Base-by-base conservation (phyloP, 1,139 yeast genomes). In the Yamadazyma triangularis region DNA sequence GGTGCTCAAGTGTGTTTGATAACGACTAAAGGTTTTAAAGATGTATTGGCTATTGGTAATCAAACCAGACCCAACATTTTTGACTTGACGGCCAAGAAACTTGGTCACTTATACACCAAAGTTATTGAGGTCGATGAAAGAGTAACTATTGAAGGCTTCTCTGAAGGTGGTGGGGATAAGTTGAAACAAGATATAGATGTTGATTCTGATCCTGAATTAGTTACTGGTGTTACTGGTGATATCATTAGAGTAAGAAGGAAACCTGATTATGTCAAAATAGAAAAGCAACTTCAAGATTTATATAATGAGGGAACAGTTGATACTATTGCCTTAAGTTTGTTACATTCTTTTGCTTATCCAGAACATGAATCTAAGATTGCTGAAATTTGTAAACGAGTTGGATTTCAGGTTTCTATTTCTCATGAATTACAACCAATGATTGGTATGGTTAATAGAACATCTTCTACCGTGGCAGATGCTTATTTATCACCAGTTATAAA, bases 21-120 rank as follows among this genome's bases (percentile, higher is more conserved):
- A 5, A 71, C 77, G 3, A 71, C 78, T 14, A 67, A 62, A 38
- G 78, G 78, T 1, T 73, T 73, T 45, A 64, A 63, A 39, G 79
- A 66, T 40, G 67, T 66, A 2, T 52, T 66, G 42, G 50, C 53
- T 2, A 66, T 66, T 34, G 73, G 73, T 4, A 61, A 60, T 35
- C 68, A 61, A 38, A 56, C 68, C 1, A 47, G 68, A 38, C 68
- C 68, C 3, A 50, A 61, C 35, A 59, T 62, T 16, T 62, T 62
- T 36, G 66, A 62, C 32, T 48, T 61, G 34, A 60, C 64, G 4
- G 66, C 66, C 2, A 54, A 46, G 28, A 61, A 61, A 38, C 51
- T 62, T 27, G 62, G 58, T 8, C 64, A 59, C 29, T 54, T 65
- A 31, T 64, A 59, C 35, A 41, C 48, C 10, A 40, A 51, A 25